A percentile compares a stretch with the other conserved stretches of the same genome.
phyloP scores from a whole-genome alignment of 148 eudicot genomes.

The Diospyros kaki region DNA sequence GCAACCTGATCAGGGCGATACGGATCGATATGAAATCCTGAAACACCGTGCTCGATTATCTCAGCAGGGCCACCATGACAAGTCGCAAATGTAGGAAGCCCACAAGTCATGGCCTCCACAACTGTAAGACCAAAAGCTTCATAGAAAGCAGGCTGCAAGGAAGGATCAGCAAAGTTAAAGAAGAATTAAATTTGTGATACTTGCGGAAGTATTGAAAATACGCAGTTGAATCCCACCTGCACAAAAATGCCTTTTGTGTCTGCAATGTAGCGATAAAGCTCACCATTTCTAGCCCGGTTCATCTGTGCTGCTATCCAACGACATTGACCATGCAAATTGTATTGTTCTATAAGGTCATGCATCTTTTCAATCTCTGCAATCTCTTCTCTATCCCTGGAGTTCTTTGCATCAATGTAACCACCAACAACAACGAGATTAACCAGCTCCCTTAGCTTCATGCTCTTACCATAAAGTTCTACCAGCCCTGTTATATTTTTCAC shows the following conservation, averaged over 20 bases:
- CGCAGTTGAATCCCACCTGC: constrained; percentile 15
- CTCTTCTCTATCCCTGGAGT: constrained; percentile 33
- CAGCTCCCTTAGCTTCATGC: constrained; percentile 23
- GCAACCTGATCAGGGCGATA: constrained; percentile 30
- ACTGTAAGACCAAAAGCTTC: constrained; percentile 38
- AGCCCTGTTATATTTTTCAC: constrained; percentile 32
- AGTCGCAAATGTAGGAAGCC: constrained; percentile 33
- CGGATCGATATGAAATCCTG: constrained; percentile 34
- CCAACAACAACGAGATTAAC: constrained; percentile 31
- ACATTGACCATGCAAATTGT: constrained; percentile 26
- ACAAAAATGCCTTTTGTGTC: constrained; percentile 29
- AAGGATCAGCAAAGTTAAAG: constrained; percentile 4
- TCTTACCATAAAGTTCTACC: constrained; percentile 27
- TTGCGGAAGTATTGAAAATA: neutral
- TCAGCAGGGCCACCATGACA: constrained; percentile 33
- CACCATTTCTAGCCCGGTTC: constrained; percentile 34
- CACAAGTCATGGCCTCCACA: constrained; percentile 37
- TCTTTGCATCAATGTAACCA: constrained; percentile 23
- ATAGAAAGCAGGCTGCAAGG: constrained; percentile 32
- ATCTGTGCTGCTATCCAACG: constrained; percentile 32
- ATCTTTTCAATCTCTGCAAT: constrained; percentile 27
- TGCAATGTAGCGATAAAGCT: constrained; percentile 32
- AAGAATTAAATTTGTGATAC: neutral
- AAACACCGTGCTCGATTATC: constrained; percentile 30
- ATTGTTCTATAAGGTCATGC: constrained; percentile 23